These are phyloP conservation scores for Mytilinidion resinicola DNA, from an alignment of 495 filamentous ascomycete genomes.

Conservation along the genomic window DNA sequence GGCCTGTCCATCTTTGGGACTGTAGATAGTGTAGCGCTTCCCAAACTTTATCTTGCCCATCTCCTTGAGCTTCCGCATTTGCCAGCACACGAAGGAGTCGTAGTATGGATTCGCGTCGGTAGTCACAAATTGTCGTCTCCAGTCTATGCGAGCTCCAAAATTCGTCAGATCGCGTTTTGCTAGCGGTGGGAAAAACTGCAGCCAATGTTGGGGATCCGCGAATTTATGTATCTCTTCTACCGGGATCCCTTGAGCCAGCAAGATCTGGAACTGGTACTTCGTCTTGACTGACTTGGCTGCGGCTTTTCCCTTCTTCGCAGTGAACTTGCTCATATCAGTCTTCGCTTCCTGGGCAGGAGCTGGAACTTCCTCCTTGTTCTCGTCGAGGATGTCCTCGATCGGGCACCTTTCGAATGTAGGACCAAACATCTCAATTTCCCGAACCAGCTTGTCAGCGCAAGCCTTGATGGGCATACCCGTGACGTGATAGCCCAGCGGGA, in stretches of 20 bases:
- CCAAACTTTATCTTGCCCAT: conserved; percentile 92
- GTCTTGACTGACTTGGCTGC: conserved; percentile 84
- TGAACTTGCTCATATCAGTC: conserved; percentile 85
- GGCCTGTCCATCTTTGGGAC: conserved; percentile 91
- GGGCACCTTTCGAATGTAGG: conserved; percentile 70
- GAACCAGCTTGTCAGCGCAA: conserved; percentile 85
- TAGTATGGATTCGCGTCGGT: conserved; percentile 98
- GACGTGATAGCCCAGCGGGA: conserved; percentile 90
- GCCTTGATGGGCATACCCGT: conserved; percentile 98
- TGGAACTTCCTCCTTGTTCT: conserved; percentile 35
- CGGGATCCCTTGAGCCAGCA: conserved; percentile 79
- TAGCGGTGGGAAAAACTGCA: conserved; percentile 77
- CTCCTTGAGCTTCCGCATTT: conserved; percentile 89
- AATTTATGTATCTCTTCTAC: conserved; percentile 84
- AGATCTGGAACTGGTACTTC: conserved; percentile 86
- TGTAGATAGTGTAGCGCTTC: conserved; percentile 91
- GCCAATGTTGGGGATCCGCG: conserved; percentile 81
- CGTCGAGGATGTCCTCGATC: conserved; percentile 29
- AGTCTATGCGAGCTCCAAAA: conserved; percentile 83
- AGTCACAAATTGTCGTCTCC: conserved; percentile 85
- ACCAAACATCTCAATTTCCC: conserved; percentile 87
- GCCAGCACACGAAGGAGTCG: conserved; percentile 93
- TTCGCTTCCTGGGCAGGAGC: conserved; percentile 56
- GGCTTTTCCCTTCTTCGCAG: conserved; percentile 89
- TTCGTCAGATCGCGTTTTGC: conserved; percentile 71